Percentiles rank a stretch among this genome's conserved stretches.
phyloP scores from a whole-genome alignment of 345 rosid genomes.

The Diplotaxis tenuifolia region DNA sequence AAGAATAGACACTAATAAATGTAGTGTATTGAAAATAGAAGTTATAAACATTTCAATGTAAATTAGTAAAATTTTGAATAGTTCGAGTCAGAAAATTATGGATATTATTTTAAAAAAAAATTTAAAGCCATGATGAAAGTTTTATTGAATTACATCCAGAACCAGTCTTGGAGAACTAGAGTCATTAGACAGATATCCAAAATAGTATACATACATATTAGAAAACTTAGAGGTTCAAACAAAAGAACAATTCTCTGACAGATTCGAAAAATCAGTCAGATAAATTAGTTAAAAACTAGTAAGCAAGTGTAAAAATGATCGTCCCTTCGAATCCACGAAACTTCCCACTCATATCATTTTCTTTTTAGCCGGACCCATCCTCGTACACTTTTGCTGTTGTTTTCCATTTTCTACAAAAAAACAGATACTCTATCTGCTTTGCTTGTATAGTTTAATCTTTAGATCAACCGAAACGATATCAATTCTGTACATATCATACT shows the following conservation, averaged over 20 bases:
- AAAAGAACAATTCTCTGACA: not conserved
- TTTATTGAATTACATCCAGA: not conserved
- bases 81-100: not conserved
- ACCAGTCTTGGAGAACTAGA: not conserved
- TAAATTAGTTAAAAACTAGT: not conserved
- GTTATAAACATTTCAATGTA: not conserved
- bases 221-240: not conserved
- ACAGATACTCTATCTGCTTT: not conserved
- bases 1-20: not conserved
- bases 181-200: not conserved
- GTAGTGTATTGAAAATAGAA: not conserved
- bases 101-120: not conserved
- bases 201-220: not conserved
- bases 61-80: not conserved
- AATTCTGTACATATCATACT: not conserved
- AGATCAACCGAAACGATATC: constrained; percentile 5
- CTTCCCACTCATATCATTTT: constrained; percentile 23
- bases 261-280: not conserved
- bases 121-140: not conserved
- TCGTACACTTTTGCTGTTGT: constrained; percentile 30
- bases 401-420: constrained; percentile 4
- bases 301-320: constrained; percentile 17
- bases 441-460: not conserved
- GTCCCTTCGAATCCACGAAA: constrained; percentile 40
- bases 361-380: constrained; percentile 32